A percentile compares a stretch with the other conserved stretches of the same genome.
phyloP scores from a whole-genome alignment of 1,139 yeast genomes.

The Suhomyces maxii region DNA sequence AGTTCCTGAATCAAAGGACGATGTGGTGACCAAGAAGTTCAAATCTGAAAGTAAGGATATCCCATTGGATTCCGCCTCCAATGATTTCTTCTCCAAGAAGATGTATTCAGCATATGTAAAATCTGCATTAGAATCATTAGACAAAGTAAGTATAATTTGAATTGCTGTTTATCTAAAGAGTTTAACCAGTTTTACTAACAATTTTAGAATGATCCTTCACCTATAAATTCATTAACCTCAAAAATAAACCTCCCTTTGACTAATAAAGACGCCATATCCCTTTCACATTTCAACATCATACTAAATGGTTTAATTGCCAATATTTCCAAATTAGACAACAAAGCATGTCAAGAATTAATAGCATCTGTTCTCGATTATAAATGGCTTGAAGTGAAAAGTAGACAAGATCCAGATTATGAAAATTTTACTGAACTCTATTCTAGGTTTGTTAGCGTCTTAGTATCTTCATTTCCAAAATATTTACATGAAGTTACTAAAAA shows the following conservation, averaged over 20 bases:
- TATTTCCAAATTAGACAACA: constrained; percentile 40
- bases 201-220: constrained; percentile 35
- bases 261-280: constrained; percentile 38
- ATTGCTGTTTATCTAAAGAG: background rate
- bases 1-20: constrained; percentile 11
- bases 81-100: constrained; percentile 44
- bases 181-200: constrained; percentile 20
- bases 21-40: constrained; percentile 11
- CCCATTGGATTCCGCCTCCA: constrained; percentile 9
- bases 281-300: constrained; percentile 36
- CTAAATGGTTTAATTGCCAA: constrained; percentile 36
- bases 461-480: constrained; percentile 87
- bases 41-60: constrained; percentile 10
- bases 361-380: constrained; percentile 41
- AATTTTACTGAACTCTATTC: constrained; percentile 53
- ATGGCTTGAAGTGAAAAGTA: constrained; percentile 52
- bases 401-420: constrained; percentile 20
- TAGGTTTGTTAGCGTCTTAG: constrained; percentile 73
- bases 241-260: constrained; percentile 35
- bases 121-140: constrained; percentile 70
- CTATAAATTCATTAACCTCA: constrained; percentile 38
- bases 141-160: constrained; percentile 47
- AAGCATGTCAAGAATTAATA: constrained; percentile 33
- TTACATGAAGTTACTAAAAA: constrained; percentile 76
- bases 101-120: constrained; percentile 65